These are phyloP conservation scores for Fusarium redolens DNA, from an alignment of 2,329 filamentous ascomycete species.

Conservation along the genomic window DNA sequence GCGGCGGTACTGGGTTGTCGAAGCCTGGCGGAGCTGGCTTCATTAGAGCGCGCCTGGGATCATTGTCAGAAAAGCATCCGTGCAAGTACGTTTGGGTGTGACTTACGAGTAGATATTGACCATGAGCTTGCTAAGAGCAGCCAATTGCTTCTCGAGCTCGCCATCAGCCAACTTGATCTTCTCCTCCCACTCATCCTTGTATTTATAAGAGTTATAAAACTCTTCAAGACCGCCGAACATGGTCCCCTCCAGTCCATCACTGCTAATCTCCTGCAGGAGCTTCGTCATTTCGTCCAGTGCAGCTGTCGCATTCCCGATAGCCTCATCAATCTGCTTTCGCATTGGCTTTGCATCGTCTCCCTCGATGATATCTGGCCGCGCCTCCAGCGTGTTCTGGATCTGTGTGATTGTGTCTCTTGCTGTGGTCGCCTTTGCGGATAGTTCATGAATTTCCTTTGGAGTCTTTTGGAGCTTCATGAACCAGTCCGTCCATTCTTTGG, in stretches of 20 bases:
- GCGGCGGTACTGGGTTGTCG: constrained; percentile 23
- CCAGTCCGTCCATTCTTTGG: constrained; percentile 51
- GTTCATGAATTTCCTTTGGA: constrained; percentile 46
- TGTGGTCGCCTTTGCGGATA: constrained; percentile 44
- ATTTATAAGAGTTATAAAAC: constrained; percentile 51
- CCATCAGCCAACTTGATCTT: constrained; percentile 47
- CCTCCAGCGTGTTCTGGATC: constrained; percentile 45
- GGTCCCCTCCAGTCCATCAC: constrained; percentile 36
- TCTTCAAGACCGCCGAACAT: constrained; percentile 41
- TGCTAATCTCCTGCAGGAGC: constrained; percentile 45
- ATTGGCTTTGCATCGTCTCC: constrained; percentile 45
- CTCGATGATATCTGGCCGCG: constrained; percentile 47
- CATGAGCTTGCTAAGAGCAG: constrained; percentile 46
- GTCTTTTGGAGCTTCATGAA: constrained; percentile 48
- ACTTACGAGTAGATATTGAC: constrained; percentile 51
- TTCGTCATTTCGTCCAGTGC: constrained; percentile 47
- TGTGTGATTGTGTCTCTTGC: constrained; percentile 49
- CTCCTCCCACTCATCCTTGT: constrained; percentile 48
- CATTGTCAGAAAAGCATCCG: background rate
- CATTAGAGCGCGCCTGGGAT: constrained; percentile 43
- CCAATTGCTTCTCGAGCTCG: constrained; percentile 46
- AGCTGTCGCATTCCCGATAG: constrained; percentile 42
- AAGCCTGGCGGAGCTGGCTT: constrained; percentile 43
- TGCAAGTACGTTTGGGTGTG: too few species aligned
- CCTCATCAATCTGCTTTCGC: constrained; percentile 46